Percentiles rank a stretch among this genome's conserved stretches.
phyloP scores from a whole-genome alignment of 768 basidiomycete species.

The Tulasnella sp. region DNA sequence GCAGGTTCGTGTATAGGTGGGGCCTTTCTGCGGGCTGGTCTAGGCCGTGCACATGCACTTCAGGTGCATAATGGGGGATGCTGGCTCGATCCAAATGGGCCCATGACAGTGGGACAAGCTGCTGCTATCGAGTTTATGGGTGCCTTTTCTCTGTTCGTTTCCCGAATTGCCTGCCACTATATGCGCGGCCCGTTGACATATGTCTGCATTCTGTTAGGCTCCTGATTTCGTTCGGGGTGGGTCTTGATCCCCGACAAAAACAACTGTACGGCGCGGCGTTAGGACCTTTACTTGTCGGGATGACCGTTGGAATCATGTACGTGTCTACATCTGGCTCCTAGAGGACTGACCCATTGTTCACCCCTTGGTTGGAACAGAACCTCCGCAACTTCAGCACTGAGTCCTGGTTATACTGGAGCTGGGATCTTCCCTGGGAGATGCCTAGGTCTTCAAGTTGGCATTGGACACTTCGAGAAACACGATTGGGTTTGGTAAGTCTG shows the following conservation, averaged over 20 bases:
- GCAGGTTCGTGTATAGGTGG: conserved; percentile 6
- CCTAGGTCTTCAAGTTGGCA: not conserved
- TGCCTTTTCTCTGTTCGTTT: not conserved
- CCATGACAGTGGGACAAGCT: conserved; percentile 2
- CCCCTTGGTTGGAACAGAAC: not conserved
- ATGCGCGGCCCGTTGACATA: no score
- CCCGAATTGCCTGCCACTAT: no score
- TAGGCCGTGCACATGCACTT: not conserved
- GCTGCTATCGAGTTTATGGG: conserved; percentile 9
- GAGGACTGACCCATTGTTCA: not conserved
- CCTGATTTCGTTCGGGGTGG: conserved; percentile 2
- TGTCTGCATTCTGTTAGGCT: not conserved
- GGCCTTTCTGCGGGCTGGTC: conserved; percentile 1
- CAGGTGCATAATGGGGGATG: conserved; percentile 7
- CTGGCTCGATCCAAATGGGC: conserved; percentile 10
- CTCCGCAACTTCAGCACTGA: not conserved
- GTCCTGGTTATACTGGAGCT: conserved; percentile 3
- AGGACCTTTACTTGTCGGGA: not conserved
- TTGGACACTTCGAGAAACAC: not conserved
- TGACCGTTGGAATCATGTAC: conserved; percentile 1
- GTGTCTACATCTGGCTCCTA: not conserved
- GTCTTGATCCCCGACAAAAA: conserved; percentile 8
- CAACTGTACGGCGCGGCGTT: conserved; percentile 4
- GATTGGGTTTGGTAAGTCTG: conserved; percentile 4
- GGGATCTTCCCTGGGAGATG: conserved; percentile 3